phyloP scores from a whole-genome alignment of 805 yeast species.

The Starmera dryadoides region DNA sequence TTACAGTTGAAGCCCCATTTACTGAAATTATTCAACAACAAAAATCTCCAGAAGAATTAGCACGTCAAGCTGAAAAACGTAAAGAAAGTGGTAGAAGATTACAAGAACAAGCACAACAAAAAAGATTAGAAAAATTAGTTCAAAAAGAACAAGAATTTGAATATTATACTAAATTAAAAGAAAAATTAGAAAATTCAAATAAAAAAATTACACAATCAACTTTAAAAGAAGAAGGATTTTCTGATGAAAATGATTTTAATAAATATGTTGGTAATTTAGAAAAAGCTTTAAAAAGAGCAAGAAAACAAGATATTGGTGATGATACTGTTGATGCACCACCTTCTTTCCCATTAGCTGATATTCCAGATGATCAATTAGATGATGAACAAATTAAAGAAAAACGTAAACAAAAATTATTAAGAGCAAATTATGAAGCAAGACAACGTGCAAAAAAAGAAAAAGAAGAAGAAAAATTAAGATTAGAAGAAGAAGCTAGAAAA shows the following conservation, averaged over 20 bases:
- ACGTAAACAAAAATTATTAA: conserved; percentile 71
- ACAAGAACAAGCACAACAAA: conserved; percentile 89
- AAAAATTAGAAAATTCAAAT: conserved; percentile 39
- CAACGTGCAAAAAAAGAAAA: conserved; percentile 76
- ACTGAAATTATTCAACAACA: conserved; percentile 57
- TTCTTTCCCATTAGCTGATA: conserved; percentile 65
- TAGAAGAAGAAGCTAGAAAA: conserved; percentile 50
- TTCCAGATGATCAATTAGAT: conserved; percentile 76
- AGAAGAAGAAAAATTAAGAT: conserved; percentile 50
- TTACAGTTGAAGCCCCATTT: conserved; percentile 78
- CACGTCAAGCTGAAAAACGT: conserved; percentile 68
- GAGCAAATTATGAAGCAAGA: conserved; percentile 87
- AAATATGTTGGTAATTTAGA: conserved; percentile 62
- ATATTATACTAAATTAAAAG: conserved; percentile 57
- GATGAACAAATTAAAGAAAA: conserved; percentile 84
- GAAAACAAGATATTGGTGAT: conserved; percentile 58
- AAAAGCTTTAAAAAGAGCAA: conserved; percentile 58
- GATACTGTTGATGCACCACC: conserved; percentile 39
- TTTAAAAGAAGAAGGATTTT: conserved; percentile 69
- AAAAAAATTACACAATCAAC: conserved; percentile 48
- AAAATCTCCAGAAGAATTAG: conserved; percentile 79
- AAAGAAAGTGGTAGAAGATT: conserved; percentile 80
- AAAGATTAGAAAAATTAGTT: conserved; percentile 68
- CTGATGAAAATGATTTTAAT: conserved; percentile 62
- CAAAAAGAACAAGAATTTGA: conserved; percentile 77